phyloP scores from a whole-genome alignment of 495 filamentous ascomycete species.

The Talaromyces trachyspermus region DNA sequence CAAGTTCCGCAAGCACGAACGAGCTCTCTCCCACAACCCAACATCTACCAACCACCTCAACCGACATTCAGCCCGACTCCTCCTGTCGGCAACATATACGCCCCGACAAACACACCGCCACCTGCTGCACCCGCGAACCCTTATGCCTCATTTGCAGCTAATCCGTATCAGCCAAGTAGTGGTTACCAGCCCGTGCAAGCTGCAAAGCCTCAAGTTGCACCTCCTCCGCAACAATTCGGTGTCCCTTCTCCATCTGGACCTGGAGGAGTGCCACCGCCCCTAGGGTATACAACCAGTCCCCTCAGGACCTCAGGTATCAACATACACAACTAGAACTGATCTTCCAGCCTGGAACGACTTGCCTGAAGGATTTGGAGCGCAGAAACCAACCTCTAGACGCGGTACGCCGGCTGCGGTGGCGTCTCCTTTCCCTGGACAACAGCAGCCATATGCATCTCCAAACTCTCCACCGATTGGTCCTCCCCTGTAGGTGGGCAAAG shows the following conservation, averaged over 20 bases:
- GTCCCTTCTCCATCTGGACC: conserved; percentile 28
- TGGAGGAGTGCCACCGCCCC: conserved; percentile 50
- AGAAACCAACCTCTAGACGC: conserved; percentile 53
- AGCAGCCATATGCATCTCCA: conserved; percentile 46
- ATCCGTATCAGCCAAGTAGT: conserved; percentile 27
- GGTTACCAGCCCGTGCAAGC: conserved; percentile 46
- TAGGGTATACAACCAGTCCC: conserved; percentile 52
- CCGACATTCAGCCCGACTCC: conserved; percentile 25
- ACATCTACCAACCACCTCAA: conserved; percentile 30
- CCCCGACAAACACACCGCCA: conserved; percentile 26
- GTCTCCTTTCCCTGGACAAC: conserved; percentile 62
- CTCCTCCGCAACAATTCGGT: conserved; percentile 32
- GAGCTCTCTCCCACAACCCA: conserved; percentile 20
- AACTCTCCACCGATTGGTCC: conserved; percentile 27
- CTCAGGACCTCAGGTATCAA: conserved; percentile 41
- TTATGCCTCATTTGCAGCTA: conserved; percentile 48
- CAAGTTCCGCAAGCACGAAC: conserved; percentile 22
- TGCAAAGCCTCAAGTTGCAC: conserved; percentile 21
- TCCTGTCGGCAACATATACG: conserved; percentile 30
- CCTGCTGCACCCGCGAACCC: conserved; percentile 43
- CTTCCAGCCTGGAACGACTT: conserved; percentile 90
- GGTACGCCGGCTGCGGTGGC: conserved; percentile 60
- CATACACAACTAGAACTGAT: conserved; percentile 63
- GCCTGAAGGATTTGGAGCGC: conserved; percentile 71
- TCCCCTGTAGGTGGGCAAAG: conserved; percentile 34